phyloP scores from a whole-genome alignment of 176 grass and related monocot species.

The Canna indica region DNA sequence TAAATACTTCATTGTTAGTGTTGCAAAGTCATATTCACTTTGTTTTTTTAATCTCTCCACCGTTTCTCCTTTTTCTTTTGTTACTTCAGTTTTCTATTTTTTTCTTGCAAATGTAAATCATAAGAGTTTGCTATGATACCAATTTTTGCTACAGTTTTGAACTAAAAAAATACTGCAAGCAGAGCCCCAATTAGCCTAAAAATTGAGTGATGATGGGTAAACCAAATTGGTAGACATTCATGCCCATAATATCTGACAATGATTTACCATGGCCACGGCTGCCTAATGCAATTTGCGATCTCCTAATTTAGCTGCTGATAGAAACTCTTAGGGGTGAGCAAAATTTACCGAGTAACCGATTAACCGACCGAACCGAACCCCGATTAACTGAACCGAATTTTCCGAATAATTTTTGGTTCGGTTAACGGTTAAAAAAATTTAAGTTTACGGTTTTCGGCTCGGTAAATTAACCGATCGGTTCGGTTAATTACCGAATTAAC shows the following conservation, averaged over 20 bases:
- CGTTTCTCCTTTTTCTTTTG: background rate
- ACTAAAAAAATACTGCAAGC: background rate
- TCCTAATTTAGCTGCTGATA: background rate
- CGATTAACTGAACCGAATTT: too few species aligned
- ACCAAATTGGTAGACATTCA: background rate
- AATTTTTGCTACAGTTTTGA: background rate
- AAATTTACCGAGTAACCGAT: too few species aligned
- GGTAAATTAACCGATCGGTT: too few species aligned
- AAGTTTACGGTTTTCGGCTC: too few species aligned
- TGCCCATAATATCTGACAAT: background rate
- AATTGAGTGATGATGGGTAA: too few species aligned
- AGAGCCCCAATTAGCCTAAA: too few species aligned
- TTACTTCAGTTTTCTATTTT: background rate
- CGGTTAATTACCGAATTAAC: too few species aligned
- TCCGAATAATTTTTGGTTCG: too few species aligned
- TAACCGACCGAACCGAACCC: too few species aligned
- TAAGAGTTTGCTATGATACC: background rate
- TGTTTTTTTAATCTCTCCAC: background rate
- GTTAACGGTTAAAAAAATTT: too few species aligned
- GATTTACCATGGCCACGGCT: background rate
- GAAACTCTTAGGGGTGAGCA: too few species aligned
- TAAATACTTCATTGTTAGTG: background rate
- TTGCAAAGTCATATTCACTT: background rate
- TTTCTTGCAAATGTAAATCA: background rate
- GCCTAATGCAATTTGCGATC: background rate